phyloP scores from a whole-genome alignment of 176 grass and related monocot genomes.

The Phoenix roebelenii region DNA sequence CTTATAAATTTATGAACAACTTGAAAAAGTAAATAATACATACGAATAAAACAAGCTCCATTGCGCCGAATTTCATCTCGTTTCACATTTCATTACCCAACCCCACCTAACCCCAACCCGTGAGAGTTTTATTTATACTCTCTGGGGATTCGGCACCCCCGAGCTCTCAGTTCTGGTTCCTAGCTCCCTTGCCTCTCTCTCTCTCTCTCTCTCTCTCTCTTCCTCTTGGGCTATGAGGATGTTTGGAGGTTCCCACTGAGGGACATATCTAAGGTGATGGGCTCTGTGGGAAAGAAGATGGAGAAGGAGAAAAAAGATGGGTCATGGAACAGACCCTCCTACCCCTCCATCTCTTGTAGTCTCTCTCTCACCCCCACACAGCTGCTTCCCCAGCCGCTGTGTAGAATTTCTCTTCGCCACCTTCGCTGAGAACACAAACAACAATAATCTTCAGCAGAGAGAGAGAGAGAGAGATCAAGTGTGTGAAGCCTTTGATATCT shows the following conservation, averaged over 20 bases:
- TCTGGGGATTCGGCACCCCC: neutral
- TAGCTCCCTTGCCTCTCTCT: neutral
- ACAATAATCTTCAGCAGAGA: too few species aligned
- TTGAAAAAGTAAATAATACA: too few species aligned
- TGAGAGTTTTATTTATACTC: slow-evolving; percentile 15
- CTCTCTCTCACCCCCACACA: neutral
- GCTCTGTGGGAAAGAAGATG: slow-evolving; percentile 33
- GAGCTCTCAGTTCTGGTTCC: neutral
- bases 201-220: neutral
- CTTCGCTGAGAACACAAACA: neutral
- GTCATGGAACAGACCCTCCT: slow-evolving; percentile 12
- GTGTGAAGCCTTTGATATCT: neutral
- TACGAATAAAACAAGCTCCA: too few species aligned
- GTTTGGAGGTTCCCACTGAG: too few species aligned
- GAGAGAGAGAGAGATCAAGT: too few species aligned
- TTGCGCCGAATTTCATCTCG: too few species aligned
- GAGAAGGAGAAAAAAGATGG: slow-evolving; percentile 16
- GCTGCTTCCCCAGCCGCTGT: neutral
- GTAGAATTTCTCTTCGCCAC: neutral
- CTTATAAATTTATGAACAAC: too few species aligned
- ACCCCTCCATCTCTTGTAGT: slow-evolving; percentile 4
- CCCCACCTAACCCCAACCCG: too few species aligned
- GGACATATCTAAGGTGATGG: slow-evolving; percentile 5
- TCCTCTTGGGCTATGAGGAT: slow-evolving; percentile 1
- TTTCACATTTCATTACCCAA: neutral